phyloP scores from a whole-genome alignment of 2,329 filamentous ascomycete genomes.

The Aspergillus sojae region DNA sequence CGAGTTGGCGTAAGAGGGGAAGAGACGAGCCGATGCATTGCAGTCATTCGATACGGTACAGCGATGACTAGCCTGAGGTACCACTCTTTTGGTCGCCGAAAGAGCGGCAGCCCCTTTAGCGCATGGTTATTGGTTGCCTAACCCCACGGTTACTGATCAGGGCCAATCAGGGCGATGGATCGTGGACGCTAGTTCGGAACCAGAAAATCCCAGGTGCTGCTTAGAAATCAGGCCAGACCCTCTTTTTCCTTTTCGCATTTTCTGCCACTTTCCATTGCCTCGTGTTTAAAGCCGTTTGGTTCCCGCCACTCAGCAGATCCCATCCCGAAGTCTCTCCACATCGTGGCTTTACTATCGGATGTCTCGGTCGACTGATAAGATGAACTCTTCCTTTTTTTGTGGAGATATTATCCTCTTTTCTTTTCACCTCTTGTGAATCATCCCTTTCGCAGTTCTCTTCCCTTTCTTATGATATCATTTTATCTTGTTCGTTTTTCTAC shows the following conservation, averaged over 20 bases:
- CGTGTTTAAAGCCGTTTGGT: not conserved
- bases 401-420: not conserved
- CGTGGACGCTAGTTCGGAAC: conserved; percentile 5
- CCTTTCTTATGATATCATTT: not conserved
- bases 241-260: conserved; percentile 15
- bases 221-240: conserved; percentile 31
- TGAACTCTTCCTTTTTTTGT: not conserved
- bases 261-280: conserved; percentile 8
- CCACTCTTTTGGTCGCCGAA: not conserved
- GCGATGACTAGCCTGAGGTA: not conserved
- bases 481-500: not conserved
- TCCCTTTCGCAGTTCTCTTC: not conserved
- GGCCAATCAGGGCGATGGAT: not conserved
- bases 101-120: not conserved
- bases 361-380: not conserved
- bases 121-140: not conserved
- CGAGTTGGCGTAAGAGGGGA: conserved; percentile 3
- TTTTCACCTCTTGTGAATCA: not conserved
- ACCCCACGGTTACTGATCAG: not conserved
- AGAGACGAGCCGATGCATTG: not conserved
- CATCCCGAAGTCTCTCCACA: not conserved
- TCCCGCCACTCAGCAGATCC: conserved; percentile 4
- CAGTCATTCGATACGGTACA: conserved; percentile 3
- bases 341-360: not conserved
- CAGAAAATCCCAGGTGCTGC: conserved; percentile 16